Evolutionary conservation across 2,329 filamentous ascomycete species (phyloP), one percentile per base, ranked within the genome.

Genomic region (Fusarium sp.): DNA sequence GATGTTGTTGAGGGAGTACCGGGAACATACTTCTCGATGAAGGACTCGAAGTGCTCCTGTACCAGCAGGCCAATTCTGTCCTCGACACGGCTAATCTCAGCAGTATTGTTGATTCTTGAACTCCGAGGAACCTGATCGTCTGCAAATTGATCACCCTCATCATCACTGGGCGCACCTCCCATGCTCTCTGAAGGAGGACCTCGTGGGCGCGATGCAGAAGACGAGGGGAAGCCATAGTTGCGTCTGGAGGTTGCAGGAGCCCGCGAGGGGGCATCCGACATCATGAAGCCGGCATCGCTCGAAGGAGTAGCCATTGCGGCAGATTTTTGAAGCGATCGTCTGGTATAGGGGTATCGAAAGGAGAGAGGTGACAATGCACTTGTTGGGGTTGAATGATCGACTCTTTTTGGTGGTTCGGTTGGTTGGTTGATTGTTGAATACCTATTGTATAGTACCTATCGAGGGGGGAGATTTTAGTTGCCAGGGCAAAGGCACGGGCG

Each of bases 31-130:
- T 86, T 88, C 77, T 96, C 92, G 27, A 97, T 87, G 77, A 96
- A 97, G 70, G 87, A 86, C 80, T 94, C 91, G 77, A 97, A 96
- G 61, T 91, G 88, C 59, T 91, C 85, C 77, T 93, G 91, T 27
- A 95, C 87, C 57, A 91, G 88, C 70, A 93, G 85, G 67, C 92
- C 93, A 52, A 93, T 91, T 62, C 87, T 87, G 80, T 97, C 93
- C 69, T 94, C 90, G 9, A 95, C 92, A 62, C 88, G 87, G 8
- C 92, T 89, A 32, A 96, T 87, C 54, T 83, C 85, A 65, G 82
- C 76, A 25, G 81, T 76, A 59, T 87, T 83, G 47, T 82, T 79
- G 24, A 83, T 78, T 63, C 87, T 82, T 63, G 85, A 79, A 62
- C 83, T 83, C 48, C 81, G 80, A 2, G 88, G 88, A 12, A 90